Conservation (phyloP, 2,329 filamentous ascomycete species). For the Alternaria sp. region DNA sequence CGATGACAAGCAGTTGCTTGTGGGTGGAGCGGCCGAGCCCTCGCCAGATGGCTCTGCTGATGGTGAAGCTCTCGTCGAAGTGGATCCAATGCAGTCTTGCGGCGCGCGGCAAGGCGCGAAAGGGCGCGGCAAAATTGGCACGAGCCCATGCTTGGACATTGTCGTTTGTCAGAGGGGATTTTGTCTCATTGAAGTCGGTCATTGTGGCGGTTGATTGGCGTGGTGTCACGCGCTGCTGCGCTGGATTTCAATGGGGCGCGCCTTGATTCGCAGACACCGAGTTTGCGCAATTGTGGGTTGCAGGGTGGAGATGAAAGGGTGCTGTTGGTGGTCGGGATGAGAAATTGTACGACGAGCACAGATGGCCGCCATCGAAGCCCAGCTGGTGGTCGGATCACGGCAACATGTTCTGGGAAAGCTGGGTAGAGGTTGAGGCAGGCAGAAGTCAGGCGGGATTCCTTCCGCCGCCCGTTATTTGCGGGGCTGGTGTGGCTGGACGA, state of each 20-base stretch:
- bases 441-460: constrained; percentile 24
- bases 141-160: constrained; percentile 39
- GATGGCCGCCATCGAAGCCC: constrained; percentile 19
- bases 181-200: constrained; percentile 40
- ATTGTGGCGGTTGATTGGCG: constrained; percentile 26
- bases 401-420: constrained; percentile 13
- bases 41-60: constrained; percentile 37
- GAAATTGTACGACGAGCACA: constrained; percentile 15
- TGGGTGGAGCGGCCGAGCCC: constrained; percentile 39
- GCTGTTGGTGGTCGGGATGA: constrained; percentile 9
- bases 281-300: constrained; percentile 11
- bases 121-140: constrained; percentile 31
- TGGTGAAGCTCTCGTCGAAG: constrained; percentile 38
- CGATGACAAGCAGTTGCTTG: constrained; percentile 42
- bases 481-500: constrained; percentile 21
- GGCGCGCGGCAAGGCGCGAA: constrained; percentile 30
- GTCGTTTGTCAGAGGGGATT: constrained; percentile 35
- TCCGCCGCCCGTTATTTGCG: constrained; percentile 24
- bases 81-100: constrained; percentile 35
- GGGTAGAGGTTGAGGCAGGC: constrained; percentile 14
- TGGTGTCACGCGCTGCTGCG: constrained; percentile 16
- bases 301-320: constrained; percentile 8
- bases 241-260: constrained; percentile 11
- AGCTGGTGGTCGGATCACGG: constrained; percentile 14
- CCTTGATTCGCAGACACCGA: constrained; percentile 13